Conservation (phyloP, 2,329 filamentous ascomycete genomes). For the Calycina marina region DNA sequence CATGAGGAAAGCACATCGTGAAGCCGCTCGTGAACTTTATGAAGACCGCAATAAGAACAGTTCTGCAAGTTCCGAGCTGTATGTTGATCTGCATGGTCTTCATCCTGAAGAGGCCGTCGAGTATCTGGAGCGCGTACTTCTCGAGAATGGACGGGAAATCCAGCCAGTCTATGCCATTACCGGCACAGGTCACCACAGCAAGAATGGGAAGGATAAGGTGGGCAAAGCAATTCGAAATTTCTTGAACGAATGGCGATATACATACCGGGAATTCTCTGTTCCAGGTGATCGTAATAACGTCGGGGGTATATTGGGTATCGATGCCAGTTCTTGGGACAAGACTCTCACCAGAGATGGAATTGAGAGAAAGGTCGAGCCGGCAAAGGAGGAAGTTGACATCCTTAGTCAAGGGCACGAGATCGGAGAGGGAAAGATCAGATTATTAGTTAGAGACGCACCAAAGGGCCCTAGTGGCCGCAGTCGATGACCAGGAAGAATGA, state of each 20-base stretch:
- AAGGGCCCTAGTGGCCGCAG: constrained; percentile 18
- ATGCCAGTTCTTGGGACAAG: constrained; percentile 54
- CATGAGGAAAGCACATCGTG: constrained; percentile 92
- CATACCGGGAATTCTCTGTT: constrained; percentile 90
- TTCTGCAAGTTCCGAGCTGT: constrained; percentile 52
- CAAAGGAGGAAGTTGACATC: constrained; percentile 34
- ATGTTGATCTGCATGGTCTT: constrained; percentile 94
- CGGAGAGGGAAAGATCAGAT: constrained; percentile 49
- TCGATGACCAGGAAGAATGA: constrained; percentile 15
- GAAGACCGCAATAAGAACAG: constrained; percentile 76
- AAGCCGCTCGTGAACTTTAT: constrained; percentile 83
- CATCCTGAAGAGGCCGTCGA: constrained; percentile 94
- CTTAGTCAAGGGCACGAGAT: constrained; percentile 53
- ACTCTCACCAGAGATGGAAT: constrained; percentile 34
- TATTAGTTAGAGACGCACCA: constrained; percentile 40
- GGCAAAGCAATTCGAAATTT: constrained; percentile 85
- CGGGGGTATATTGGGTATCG: constrained; percentile 62
- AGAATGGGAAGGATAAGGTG: constrained; percentile 98
- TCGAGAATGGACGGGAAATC: constrained; percentile 61
- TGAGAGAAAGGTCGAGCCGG: constrained; percentile 14
- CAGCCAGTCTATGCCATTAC: constrained; percentile 89
- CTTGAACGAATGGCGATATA: constrained; percentile 89
- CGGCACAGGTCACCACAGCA: constrained; percentile 91
- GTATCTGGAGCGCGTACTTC: constrained; percentile 76
- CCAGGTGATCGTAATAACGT: constrained; percentile 76